Base-by-base conservation (phyloP, 352 stramenopile species). In the Lagenidium sp. region DNA sequence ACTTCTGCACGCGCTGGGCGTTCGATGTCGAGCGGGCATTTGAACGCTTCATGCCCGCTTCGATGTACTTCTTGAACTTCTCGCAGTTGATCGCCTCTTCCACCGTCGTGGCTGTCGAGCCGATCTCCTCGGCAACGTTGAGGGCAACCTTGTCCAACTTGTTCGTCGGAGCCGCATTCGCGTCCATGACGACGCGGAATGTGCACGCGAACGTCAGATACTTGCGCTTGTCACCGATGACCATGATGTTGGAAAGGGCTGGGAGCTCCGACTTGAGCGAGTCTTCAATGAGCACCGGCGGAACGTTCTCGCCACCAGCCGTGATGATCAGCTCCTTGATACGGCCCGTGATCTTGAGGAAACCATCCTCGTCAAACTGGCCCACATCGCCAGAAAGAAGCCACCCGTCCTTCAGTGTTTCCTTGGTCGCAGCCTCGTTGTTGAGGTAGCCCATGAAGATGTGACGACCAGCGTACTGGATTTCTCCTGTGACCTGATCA, bases 291-390 rank as follows among this genome's bases (percentile, higher is more conserved):
- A 85, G 51, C 25, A 91, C 82, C 5, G 90, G 86, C 5, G 91
- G 70, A 18, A 97, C 70, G 55, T 97, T 97, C 63, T 97, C 88
- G 21, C 91, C 85, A 23, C 88, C 86, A 4, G 86, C 84, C 6
- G 87, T 96, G 60, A 95, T 94, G 61, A 97, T 97, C 21, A 97
- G 68, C 60, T 97, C 88, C 58, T 97, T 97, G 60, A 97, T 95
- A 15, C 91, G 79, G 13, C 89, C 91, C 3, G 89, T 97, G 54
- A 97, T 94, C 15, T 51, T 60, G 34, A 96, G 53, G 54, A 97
- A 97, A n/a, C 90, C 77, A 37, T 87, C 74, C 13, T 81, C 56
- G 32, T 95, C 84, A 10, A 94, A 74, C 23, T 59, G 42, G 8
- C 77, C 90, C 15, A 95, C 73, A 46, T 98, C 92, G n/a, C 90